Base-by-base conservation (phyloP, 192 early-diverging fungal species). In the Entomortierella parvispora region DNA sequence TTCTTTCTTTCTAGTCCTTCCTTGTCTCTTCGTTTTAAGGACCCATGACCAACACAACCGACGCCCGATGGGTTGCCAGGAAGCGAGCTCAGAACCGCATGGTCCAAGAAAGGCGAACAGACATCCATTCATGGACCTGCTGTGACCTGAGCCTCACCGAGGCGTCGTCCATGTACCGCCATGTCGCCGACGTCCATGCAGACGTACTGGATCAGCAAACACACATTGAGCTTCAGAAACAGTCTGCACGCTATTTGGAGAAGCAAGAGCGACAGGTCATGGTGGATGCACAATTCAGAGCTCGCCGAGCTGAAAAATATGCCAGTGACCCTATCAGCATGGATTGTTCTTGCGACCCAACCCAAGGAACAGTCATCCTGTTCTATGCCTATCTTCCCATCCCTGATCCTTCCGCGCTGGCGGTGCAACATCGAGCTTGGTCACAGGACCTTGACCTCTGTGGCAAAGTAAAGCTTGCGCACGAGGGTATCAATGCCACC, bases 401-500 rank as follows among this genome's bases (percentile, higher is more conserved):
- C 29, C 14, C 43, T 6, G 63, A 84, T 26, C 80, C 86, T 4
- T n/a, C 65, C 14, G 40, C 51, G 0, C 52, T 85, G 20, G 84
- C 86, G 10, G 42, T 65, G 10, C 52, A 69, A 6, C 84, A 85
- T 50, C 66, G 76, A 26, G 20, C 63, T n/a, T 63, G 67, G 51
- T 81, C 78, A n/a, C 43, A n/a, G 14, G 42, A 79, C 23, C 46
- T 62, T 2, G 65, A 33, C 7, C 64, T 87, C 28, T 80, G 65
- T 29, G 86, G 86, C 18, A 87, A 87, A 47, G 76, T 87, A 46
- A 81, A 81, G 26, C 50, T 92, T 12, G 82, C 86, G 0, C 57
- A 9, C 1, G 91, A 92, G 62, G 91, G 91, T 11, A 76, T 91
- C 63, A 92, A 92, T 72, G 82, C 86, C 23, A 92, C 91, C 0